These are phyloP conservation scores for Mollisia scopiformis DNA, from an alignment of 2,329 filamentous ascomycete genomes.

Conservation along the genomic window DNA sequence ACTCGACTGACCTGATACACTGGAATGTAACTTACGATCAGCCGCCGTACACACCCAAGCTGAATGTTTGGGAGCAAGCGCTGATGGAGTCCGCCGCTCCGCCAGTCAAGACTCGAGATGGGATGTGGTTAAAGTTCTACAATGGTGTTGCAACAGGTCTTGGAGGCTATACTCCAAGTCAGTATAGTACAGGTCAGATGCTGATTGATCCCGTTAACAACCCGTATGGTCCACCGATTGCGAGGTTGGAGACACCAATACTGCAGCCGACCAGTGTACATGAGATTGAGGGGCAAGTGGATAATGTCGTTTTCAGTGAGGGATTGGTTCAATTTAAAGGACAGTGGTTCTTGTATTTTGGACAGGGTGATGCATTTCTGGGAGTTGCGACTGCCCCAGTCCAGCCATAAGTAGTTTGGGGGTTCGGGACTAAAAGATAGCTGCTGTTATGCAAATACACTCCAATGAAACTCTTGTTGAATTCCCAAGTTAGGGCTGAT, in stretches of 20 bases:
- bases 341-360: conserved; percentile 39
- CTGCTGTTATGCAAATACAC: not conserved
- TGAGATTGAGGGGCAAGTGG: conserved; percentile 37
- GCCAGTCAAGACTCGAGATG: conserved; percentile 39
- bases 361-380: conserved; percentile 31
- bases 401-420: not conserved
- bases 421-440: not conserved
- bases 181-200: conserved; percentile 40
- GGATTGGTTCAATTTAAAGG: conserved; percentile 39
- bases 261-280: conserved; percentile 31
- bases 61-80: conserved; percentile 37
- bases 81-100: conserved; percentile 39
- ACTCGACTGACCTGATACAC: conserved; percentile 37
- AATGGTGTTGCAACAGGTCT: conserved; percentile 34
- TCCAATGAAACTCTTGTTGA: too few relatives aligned
- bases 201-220: conserved; percentile 35
- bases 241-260: conserved; percentile 36
- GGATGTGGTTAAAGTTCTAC: conserved; percentile 38
- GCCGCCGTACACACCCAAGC: conserved; percentile 29
- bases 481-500: too few relatives aligned
- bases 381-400: conserved; percentile 15
- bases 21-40: conserved; percentile 31
- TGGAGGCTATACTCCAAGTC: conserved; percentile 32
- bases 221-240: conserved; percentile 31
- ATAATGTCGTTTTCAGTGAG: conserved; percentile 38